Evolutionary conservation across 768 basidiomycete genomes (phyloP).

Genomic region (Russula ochroleuca): DNA sequence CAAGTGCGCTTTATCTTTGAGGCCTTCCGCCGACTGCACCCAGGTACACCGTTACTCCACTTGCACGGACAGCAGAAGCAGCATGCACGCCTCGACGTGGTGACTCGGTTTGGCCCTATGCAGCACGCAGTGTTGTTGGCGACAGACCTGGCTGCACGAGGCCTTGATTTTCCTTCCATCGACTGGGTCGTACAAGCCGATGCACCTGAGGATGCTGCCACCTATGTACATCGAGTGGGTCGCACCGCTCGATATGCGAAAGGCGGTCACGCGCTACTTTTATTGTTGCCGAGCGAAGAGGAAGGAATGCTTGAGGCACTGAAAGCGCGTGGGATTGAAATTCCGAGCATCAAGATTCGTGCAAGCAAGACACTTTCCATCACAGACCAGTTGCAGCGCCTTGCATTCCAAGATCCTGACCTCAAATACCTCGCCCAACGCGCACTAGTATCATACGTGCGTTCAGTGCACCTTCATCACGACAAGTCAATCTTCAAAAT

Average conservation of each 20-base stretch:
- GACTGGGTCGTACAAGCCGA: slow-evolving; percentile 98
- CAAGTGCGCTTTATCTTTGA: slow-evolving; percentile 97
- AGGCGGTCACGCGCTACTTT: slow-evolving; percentile 77
- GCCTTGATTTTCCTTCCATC: slow-evolving; percentile 92
- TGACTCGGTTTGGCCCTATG: slow-evolving; percentile 75
- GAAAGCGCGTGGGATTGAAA: slow-evolving; percentile 62
- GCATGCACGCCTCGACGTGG: slow-evolving; percentile 77
- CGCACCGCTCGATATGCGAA: slow-evolving; percentile 92
- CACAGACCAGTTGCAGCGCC: slow-evolving; percentile 83
- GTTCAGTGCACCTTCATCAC: slow-evolving; percentile 88
- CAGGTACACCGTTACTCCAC: slow-evolving; percentile 88
- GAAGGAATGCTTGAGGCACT: slow-evolving; percentile 79
- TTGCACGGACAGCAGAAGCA: slow-evolving; percentile 98
- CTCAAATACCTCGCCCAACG: slow-evolving; percentile 95
- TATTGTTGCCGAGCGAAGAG: slow-evolving; percentile 88
- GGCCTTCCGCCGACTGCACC: slow-evolving; percentile 93
- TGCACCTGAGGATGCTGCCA: slow-evolving; percentile 95
- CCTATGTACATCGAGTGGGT: slow-evolving; percentile 96
- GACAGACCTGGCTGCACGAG: slow-evolving; percentile 94
- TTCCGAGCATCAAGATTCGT: slow-evolving; percentile 82
- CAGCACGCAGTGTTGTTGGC: slow-evolving; percentile 87
- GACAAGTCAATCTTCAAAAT: slow-evolving; percentile 92
- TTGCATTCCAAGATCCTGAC: slow-evolving; percentile 93
- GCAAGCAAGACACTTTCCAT: slow-evolving; percentile 82
- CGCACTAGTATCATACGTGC: slow-evolving; percentile 92